Percentiles rank a stretch among this genome's conserved stretches.
Conservation (phyloP, 2,329 filamentous ascomycete genomes). For the Rhinocladiella similis region DNA sequence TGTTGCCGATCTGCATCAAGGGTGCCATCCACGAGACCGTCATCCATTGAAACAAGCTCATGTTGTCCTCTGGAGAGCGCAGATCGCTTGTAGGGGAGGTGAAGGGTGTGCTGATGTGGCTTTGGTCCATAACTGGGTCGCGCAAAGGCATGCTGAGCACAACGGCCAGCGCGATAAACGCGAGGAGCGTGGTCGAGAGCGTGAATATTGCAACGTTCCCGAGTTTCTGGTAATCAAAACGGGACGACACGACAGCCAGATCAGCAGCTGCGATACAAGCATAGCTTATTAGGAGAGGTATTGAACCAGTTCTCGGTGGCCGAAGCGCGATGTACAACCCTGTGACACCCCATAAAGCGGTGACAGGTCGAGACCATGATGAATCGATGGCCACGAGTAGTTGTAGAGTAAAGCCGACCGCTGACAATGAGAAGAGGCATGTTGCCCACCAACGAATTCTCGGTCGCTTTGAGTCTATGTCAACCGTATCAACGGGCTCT, state of each 20-base stretch:
- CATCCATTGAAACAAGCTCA: slow-evolving; percentile 81
- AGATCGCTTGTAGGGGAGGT: slow-evolving; percentile 57
- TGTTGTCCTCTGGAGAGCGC: slow-evolving; percentile 76
- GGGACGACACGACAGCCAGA: slow-evolving; percentile 4
- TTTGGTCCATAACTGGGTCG: slow-evolving; percentile 54
- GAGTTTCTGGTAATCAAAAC: slow-evolving; percentile 8
- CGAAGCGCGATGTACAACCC: slow-evolving; percentile 4
- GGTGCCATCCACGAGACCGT: slow-evolving; percentile 80
- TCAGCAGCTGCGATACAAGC: slow-evolving; percentile 6
- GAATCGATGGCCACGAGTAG: slow-evolving; percentile 10
- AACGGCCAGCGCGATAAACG: slow-evolving; percentile 45
- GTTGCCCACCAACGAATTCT: slow-evolving; percentile 9
- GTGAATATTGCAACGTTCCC: slow-evolving; percentile 4
- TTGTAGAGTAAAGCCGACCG: slow-evolving; percentile 15
- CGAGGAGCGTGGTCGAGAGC: slow-evolving; percentile 5
- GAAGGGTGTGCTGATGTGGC: slow-evolving; percentile 62
- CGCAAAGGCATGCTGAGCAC: slow-evolving; percentile 71
- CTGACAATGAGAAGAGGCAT: slow-evolving; percentile 16
- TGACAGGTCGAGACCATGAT: slow-evolving; percentile 11
- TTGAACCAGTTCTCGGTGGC: slow-evolving; percentile 20
- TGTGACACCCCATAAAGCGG: slow-evolving; percentile 15
- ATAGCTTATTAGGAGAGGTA: slow-evolving; percentile 15
- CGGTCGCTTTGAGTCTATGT: slow-evolving; percentile 1
- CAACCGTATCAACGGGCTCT: slow-evolving; percentile 13
- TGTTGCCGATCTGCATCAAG: slow-evolving; percentile 65